These are phyloP conservation scores for Penstemon eatonii DNA, from an alignment of 257 asterid genomes.

Conservation along the genomic window DNA sequence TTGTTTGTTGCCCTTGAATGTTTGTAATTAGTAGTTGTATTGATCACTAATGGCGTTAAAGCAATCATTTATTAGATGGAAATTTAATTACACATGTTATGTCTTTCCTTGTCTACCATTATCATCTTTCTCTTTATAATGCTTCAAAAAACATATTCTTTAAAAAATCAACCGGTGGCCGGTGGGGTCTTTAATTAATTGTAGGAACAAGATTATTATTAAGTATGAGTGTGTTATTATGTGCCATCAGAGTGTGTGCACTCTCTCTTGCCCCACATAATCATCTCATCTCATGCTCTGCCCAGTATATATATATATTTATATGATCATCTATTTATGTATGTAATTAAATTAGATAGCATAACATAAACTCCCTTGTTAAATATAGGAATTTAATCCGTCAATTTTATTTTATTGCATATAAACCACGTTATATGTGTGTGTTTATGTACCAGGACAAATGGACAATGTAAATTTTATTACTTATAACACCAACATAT, in stretches of 20 bases:
- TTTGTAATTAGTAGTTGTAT: too few species aligned
- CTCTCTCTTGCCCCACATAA: slow-evolving; percentile 35
- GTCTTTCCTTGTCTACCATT: too few species aligned
- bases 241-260: slow-evolving; percentile 48
- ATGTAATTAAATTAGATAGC: not conserved
- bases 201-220: slow-evolving; percentile 16
- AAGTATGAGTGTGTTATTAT: slow-evolving; percentile 33
- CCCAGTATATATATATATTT: not conserved
- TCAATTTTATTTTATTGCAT: not conserved
- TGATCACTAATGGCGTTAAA: too few species aligned
- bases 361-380: too few species aligned
- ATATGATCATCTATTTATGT: not conserved
- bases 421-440: not conserved
- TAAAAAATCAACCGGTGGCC: not conserved
- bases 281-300: slow-evolving; percentile 19
- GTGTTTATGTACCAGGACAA: too few species aligned
- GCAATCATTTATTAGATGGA: not conserved
- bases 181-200: not conserved
- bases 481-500: too few species aligned
- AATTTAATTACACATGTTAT: not conserved
- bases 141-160: not conserved
- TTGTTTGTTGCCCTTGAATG: too few species aligned
- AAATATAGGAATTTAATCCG: too few species aligned
- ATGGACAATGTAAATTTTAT: too few species aligned
- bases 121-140: too few species aligned